Evolutionary conservation across 495 filamentous ascomycete genomes (phyloP).

Genomic region (Umbilicaria muhlenbergii): DNA sequence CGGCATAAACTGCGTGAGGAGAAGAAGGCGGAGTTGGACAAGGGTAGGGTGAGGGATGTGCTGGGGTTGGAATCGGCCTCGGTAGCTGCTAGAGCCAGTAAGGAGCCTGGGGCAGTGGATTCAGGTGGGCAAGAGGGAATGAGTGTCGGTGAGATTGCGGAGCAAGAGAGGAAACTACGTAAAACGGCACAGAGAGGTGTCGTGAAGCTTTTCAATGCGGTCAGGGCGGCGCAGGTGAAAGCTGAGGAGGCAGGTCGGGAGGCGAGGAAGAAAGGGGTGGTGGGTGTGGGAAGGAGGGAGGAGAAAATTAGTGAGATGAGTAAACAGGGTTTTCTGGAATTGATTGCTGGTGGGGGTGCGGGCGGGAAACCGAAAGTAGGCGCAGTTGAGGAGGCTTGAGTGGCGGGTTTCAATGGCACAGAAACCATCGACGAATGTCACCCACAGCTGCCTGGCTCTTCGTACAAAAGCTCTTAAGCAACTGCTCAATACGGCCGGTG

Average conservation of each 20-base stretch:
- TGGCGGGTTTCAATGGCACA: conserved; percentile 1
- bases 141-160: conserved; percentile 39
- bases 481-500: too few relatives aligned
- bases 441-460: too few relatives aligned
- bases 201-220: conserved; percentile 89
- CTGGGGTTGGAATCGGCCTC: conserved; percentile 35
- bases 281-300: conserved; percentile 55
- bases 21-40: conserved; percentile 66
- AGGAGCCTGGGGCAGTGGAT: not conserved
- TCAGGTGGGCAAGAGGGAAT: conserved; percentile 12
- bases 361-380: conserved; percentile 7
- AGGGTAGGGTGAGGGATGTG: conserved; percentile 77
- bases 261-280: conserved; percentile 52
- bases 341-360: conserved; percentile 51
- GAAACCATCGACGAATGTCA: not conserved
- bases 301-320: conserved; percentile 83
- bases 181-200: conserved; percentile 87
- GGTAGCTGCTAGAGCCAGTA: conserved; percentile 9
- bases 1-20: conserved; percentile 63
- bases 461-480: too few relatives aligned
- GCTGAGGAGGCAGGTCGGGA: conserved; percentile 57
- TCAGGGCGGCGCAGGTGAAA: conserved; percentile 78
- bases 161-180: conserved; percentile 63
- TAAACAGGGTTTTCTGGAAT: conserved; percentile 84
- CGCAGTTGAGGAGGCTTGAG: not conserved